Conservation (phyloP, 768 basidiomycete species). For the Leccinum longicurvipes region DNA sequence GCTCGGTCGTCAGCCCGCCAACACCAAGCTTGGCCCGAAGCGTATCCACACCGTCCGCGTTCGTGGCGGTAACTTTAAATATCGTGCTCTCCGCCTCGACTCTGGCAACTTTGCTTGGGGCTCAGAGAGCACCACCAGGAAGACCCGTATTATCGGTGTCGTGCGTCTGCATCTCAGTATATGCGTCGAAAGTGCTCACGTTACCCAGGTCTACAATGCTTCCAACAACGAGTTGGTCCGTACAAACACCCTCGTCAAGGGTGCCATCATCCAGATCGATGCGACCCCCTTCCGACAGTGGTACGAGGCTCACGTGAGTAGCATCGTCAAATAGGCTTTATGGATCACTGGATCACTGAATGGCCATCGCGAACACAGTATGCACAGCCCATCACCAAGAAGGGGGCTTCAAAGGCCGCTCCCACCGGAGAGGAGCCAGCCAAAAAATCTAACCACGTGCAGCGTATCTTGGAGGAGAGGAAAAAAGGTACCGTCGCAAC, state of each 20-base stretch:
- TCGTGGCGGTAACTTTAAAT: constrained; percentile 94
- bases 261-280: constrained; percentile 95
- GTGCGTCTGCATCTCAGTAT: constrained; percentile 49
- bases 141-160: constrained; percentile 94
- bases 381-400: constrained; percentile 92
- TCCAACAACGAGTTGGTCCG: constrained; percentile 99
- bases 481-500: constrained; percentile 68
- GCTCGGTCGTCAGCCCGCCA: constrained; percentile 96
- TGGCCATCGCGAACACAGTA: constrained; percentile 58
- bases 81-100: constrained; percentile 95
- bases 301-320: constrained; percentile 95
- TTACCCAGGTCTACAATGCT: constrained; percentile 86
- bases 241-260: constrained; percentile 98
- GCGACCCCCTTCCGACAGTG: constrained; percentile 99
- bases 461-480: constrained; percentile 82
- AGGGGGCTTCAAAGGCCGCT: constrained; percentile 57
- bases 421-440: constrained; percentile 50
- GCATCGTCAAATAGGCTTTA: neutral
- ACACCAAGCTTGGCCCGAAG: constrained; percentile 94
- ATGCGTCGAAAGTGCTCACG: constrained; percentile 6
- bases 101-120: constrained; percentile 99
- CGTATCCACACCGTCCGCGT: constrained; percentile 93
- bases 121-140: constrained; percentile 89
- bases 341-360: constrained; percentile 2
- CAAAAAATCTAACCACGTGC: constrained; percentile 88